Evolutionary conservation across 306 rosid species (phyloP).

Genomic region (Prosopis cineraria): DNA sequence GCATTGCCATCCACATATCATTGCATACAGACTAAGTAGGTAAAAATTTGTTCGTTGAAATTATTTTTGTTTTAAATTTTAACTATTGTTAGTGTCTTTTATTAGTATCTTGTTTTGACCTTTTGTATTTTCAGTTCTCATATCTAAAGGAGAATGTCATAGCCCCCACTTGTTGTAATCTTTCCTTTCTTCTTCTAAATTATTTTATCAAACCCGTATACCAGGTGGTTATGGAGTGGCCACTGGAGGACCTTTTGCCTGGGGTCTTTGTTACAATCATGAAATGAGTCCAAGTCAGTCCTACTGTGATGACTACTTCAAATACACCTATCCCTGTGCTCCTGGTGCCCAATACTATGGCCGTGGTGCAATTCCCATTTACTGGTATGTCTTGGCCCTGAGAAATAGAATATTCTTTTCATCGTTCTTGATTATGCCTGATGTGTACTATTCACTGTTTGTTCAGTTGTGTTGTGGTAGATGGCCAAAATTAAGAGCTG

Average conservation of each 20-base stretch:
- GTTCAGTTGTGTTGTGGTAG: neutral
- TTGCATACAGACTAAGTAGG: neutral
- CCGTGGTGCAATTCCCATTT: conserved; percentile 93
- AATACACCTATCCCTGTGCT: conserved; percentile 78
- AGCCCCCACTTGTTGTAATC: neutral
- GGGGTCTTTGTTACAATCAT: conserved; percentile 92
- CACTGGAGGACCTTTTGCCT: conserved; percentile 92
- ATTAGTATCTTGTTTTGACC: neutral
- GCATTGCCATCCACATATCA: neutral
- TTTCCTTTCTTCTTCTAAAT: neutral
- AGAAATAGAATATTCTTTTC: neutral
- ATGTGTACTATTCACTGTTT: neutral
- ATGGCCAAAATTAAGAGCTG: neutral
- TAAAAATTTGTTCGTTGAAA: neutral
- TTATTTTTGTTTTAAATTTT: neutral
- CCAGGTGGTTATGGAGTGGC: conserved; percentile 95
- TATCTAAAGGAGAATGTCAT: neutral
- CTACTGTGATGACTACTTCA: conserved; percentile 86
- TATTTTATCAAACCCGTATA: neutral
- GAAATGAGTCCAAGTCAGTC: conserved; percentile 95
- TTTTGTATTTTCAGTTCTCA: neutral
- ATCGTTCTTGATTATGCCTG: neutral
- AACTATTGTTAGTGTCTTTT: neutral
- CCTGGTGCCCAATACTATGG: conserved; percentile 92
- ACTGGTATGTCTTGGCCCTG: conserved; percentile 58